A percentile compares a stretch with the other conserved stretches of the same genome.
Evolutionary conservation across 2,329 filamentous ascomycete genomes (phyloP).

Genomic region (Microsporum ferrugineum): DNA sequence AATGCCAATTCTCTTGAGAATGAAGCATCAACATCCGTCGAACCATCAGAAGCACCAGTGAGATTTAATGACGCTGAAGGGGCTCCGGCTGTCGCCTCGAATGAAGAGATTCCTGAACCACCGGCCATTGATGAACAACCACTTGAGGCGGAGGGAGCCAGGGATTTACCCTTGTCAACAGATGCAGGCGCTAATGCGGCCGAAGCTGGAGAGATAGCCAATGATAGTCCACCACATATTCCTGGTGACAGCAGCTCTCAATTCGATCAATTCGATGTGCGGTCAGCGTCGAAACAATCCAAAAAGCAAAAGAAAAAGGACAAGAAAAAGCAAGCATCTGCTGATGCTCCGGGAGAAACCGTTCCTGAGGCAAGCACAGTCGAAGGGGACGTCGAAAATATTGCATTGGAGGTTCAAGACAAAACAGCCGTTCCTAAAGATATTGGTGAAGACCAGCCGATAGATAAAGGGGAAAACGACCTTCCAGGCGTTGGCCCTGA

Average conservation of each 20-base stretch:
- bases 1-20: background rate
- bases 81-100: background rate
- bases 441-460: background rate
- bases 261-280: background rate
- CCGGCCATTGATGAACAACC: background rate
- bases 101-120: background rate
- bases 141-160: background rate
- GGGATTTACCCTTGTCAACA: background rate
- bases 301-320: slow-evolving; percentile 17
- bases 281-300: slow-evolving; percentile 9
- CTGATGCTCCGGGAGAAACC: background rate
- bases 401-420: background rate
- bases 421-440: slow-evolving; percentile 1
- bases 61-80: background rate
- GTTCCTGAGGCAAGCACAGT: background rate
- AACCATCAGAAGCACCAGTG: background rate
- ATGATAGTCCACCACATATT: slow-evolving; percentile 8
- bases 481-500: background rate
- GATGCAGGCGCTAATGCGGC: background rate
- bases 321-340: slow-evolving; percentile 11
- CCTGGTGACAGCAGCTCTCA: slow-evolving; percentile 1
- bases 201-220: slow-evolving; percentile 2
- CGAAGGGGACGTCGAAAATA: background rate
- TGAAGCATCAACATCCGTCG: background rate
- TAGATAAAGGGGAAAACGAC: background rate